Evolutionary conservation across 2,329 filamentous ascomycete genomes (phyloP).

Genomic region (Truncatella angustata): DNA sequence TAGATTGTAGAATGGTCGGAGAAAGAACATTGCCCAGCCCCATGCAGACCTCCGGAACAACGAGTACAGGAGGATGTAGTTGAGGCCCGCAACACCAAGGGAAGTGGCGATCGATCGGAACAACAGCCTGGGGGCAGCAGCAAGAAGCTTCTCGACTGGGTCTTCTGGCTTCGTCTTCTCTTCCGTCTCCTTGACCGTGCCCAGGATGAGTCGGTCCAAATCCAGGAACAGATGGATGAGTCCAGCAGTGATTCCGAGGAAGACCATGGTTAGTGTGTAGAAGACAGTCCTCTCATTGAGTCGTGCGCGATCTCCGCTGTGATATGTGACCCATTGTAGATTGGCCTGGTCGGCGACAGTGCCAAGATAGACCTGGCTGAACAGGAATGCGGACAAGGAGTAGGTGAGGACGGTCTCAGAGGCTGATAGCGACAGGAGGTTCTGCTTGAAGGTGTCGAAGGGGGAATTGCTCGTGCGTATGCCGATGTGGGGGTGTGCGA

Average conservation of each 20-base stretch:
- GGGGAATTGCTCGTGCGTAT: constrained; percentile 68
- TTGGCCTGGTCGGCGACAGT: constrained; percentile 58
- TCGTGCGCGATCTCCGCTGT: constrained; percentile 67
- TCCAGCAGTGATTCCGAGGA: constrained; percentile 70
- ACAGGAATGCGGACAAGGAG: constrained; percentile 72
- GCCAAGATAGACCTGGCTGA: constrained; percentile 79
- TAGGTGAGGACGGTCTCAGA: constrained; percentile 76
- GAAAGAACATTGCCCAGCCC: constrained; percentile 67
- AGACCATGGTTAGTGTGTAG: constrained; percentile 66
- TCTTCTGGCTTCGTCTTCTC: constrained; percentile 18
- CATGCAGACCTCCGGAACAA: constrained; percentile 64
- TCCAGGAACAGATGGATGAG: constrained; percentile 69
- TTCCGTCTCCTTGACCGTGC: constrained; percentile 28
- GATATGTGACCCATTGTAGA: constrained; percentile 71
- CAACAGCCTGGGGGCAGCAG: constrained; percentile 33
- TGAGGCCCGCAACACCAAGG: constrained; percentile 33
- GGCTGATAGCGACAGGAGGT: constrained; percentile 58
- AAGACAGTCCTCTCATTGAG: constrained; percentile 88
- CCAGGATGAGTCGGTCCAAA: constrained; percentile 64
- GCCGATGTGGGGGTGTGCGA: constrained; percentile 78
- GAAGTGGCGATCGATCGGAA: constrained; percentile 27
- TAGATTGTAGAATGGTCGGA: constrained; percentile 72
- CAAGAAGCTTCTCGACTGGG: constrained; percentile 36
- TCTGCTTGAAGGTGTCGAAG: constrained; percentile 60
- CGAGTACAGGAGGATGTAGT: constrained; percentile 59